These are phyloP conservation scores for Begonia masoniana DNA, from an alignment of 306 rosid genomes.

Conservation along the genomic window DNA sequence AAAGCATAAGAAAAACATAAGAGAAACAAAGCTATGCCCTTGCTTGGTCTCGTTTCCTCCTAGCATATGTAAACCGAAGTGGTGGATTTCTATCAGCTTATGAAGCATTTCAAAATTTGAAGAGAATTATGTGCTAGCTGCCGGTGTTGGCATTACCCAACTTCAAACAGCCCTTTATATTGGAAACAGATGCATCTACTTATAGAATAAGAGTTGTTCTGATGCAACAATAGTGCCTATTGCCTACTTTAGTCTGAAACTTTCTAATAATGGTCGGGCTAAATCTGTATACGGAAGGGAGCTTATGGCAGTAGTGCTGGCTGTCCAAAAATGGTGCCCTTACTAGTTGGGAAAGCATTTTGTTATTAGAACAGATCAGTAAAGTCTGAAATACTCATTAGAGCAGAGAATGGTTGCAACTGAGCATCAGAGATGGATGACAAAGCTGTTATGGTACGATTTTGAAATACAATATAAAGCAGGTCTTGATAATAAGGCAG, in stretches of 20 bases:
- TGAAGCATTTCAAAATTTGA: neutral
- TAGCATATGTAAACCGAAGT: too few species aligned
- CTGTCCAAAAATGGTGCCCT: constrained; percentile 1
- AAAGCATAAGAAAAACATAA: too few species aligned
- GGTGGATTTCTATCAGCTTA: too few species aligned
- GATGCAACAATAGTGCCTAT: neutral
- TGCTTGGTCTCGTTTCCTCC: too few species aligned
- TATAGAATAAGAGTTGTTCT: neutral
- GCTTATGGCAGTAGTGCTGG: neutral
- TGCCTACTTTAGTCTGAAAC: neutral
- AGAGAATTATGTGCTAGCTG: neutral
- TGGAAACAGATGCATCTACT: neutral
- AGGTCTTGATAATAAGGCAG: neutral
- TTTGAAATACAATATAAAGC: neutral
- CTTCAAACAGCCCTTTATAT: neutral
- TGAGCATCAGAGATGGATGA: neutral
- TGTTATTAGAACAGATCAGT: neutral
- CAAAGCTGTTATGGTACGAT: neutral
- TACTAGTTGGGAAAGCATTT: neutral
- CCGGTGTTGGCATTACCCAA: neutral
- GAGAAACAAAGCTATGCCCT: too few species aligned
- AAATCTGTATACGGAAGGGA: neutral
- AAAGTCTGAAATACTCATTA: neutral
- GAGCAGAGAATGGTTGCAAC: neutral
- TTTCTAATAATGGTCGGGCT: neutral